Conservation (phyloP, 2,329 filamentous ascomycete species). For the Nothomitra cinnamomea region DNA sequence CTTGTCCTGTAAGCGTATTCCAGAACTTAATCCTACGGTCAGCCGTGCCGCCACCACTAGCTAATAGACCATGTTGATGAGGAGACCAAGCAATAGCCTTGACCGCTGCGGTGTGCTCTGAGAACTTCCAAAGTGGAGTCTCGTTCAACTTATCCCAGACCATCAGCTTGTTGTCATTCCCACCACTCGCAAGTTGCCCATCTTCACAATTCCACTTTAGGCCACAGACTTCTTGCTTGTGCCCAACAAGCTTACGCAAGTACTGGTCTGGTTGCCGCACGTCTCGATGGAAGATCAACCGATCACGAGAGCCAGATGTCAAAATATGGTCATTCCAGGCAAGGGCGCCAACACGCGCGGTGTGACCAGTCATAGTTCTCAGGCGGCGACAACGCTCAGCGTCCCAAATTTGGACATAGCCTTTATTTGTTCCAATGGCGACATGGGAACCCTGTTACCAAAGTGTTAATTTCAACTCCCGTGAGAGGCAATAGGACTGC, state of each 20-base stretch:
- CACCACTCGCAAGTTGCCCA: conserved; percentile 82
- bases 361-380: conserved; percentile 93
- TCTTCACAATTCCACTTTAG: conserved; percentile 95
- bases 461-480: not conserved
- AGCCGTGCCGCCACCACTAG: conserved; percentile 86
- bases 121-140: conserved; percentile 82
- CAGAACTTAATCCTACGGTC: conserved; percentile 96
- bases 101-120: conserved; percentile 86
- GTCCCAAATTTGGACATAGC: conserved; percentile 94
- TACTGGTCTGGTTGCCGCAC: conserved; percentile 86
- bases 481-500: not conserved
- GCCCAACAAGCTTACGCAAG: conserved; percentile 70
- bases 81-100: conserved; percentile 98
- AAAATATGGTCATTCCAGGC: conserved; percentile 98
- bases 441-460: conserved; percentile 60
- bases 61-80: conserved; percentile 84
- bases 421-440: conserved; percentile 86
- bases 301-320: conserved; percentile 85
- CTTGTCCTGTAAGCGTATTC: conserved; percentile 72
- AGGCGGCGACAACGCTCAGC: conserved; percentile 71
- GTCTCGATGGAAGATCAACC: conserved; percentile 87
- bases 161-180: conserved; percentile 97
- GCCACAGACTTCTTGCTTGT: conserved; percentile 96
- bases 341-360: conserved; percentile 76
- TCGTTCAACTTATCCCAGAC: conserved; percentile 96